These are phyloP conservation scores for Alloascoidea hylecoeti DNA, from an alignment of 805 yeast species.

Conservation along the genomic window DNA sequence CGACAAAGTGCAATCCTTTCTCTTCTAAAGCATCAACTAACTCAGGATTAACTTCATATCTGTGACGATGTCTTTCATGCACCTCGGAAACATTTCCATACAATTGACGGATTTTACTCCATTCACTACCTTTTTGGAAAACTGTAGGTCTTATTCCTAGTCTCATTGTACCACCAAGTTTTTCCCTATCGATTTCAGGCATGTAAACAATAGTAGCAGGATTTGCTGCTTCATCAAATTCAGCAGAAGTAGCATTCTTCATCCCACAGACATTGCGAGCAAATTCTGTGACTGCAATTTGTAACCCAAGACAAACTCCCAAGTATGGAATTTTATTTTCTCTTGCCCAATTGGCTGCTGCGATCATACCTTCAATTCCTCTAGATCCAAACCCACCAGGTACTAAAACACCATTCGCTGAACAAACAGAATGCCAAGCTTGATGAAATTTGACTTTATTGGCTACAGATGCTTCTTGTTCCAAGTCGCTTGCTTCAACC, in stretches of 20 bases:
- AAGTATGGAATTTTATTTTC: constrained; percentile 86
- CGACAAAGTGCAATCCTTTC: constrained; percentile 78
- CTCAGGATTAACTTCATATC: constrained; percentile 93
- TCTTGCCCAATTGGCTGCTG: constrained; percentile 98
- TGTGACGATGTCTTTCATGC: constrained; percentile 93
- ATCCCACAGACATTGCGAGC: constrained; percentile 68
- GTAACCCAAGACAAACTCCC: constrained; percentile 96
- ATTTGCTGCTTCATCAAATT: constrained; percentile 54
- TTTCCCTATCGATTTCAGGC: constrained; percentile 96
- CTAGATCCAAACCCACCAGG: constrained; percentile 98
- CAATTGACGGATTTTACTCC: constrained; percentile 59
- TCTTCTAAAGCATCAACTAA: constrained; percentile 57
- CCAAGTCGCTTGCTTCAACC: constrained; percentile 93
- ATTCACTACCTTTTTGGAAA: constrained; percentile 53
- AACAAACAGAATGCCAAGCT: constrained; percentile 89
- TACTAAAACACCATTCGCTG: constrained; percentile 92
- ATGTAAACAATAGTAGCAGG: constrained; percentile 80
- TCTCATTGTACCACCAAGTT: constrained; percentile 98
- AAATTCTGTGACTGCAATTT: constrained; percentile 91
- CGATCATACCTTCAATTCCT: constrained; percentile 97
- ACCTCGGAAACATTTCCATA: constrained; percentile 62
- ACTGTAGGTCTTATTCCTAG: constrained; percentile 85
- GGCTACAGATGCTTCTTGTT: constrained; percentile 46
- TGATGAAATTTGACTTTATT: constrained; percentile 75
- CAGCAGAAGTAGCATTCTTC: constrained; percentile 63